Evolutionary conservation across 1,284 basidiomycete species (phyloP).

Genomic region (Phellinidium pouzarii): DNA sequence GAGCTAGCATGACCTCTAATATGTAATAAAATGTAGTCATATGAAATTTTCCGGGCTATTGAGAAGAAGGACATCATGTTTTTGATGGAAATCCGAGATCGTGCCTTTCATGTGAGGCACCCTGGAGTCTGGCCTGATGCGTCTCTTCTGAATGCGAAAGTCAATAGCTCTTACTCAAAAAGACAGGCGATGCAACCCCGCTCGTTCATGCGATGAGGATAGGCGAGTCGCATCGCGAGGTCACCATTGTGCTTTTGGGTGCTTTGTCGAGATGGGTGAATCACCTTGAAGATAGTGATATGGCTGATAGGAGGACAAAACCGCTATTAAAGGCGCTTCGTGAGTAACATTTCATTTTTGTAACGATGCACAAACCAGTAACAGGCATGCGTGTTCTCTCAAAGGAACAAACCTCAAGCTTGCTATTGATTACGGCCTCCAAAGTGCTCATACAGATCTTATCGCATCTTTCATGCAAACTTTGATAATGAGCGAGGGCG

Average conservation of each 20-base stretch:
- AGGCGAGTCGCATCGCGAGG: constrained; percentile 63
- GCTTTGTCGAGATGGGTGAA: constrained; percentile 80
- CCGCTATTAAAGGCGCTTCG: constrained; percentile 65
- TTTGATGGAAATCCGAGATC: constrained; percentile 73
- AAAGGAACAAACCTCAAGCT: constrained; percentile 72
- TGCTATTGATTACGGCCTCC: constrained; percentile 75
- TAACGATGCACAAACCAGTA: constrained; percentile 4
- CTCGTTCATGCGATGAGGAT: constrained; percentile 77
- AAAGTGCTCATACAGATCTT: constrained; percentile 69
- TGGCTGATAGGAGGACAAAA: constrained; percentile 56
- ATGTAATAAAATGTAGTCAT: constrained; percentile 42
- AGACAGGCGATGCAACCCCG: constrained; percentile 68
- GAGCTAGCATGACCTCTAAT: too few species aligned
- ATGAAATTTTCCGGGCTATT: constrained; percentile 66
- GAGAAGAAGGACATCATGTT: constrained; percentile 68
- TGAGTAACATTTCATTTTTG: constrained; percentile 30
- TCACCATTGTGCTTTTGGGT: constrained; percentile 69
- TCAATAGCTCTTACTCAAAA: constrained; percentile 59
- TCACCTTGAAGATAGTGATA: constrained; percentile 64
- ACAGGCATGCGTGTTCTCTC: constrained; percentile 16
- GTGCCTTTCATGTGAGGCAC: constrained; percentile 58
- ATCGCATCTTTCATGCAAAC: constrained; percentile 80
- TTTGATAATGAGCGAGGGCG: constrained; percentile 81
- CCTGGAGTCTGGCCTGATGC: background rate
- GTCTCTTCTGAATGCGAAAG: constrained; percentile 10